Percentiles rank a stretch among this genome's conserved stretches.
These are phyloP conservation scores for Phytopythium delawarense DNA, from an alignment of 352 stramenopile species.

Conservation along the genomic window DNA sequence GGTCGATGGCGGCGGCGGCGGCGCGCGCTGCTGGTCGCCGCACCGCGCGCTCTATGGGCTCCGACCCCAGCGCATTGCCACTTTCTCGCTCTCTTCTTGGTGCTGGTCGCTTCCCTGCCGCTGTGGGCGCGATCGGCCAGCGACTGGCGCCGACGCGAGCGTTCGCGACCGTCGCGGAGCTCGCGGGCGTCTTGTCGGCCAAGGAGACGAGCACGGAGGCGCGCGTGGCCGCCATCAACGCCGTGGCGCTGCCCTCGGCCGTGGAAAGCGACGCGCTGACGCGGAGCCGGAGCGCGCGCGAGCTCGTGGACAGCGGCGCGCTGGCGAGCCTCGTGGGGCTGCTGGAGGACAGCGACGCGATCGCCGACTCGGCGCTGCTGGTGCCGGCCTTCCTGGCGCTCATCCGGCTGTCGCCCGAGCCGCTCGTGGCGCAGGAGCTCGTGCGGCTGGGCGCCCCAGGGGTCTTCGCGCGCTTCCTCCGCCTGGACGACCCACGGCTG, in stretches of 20 bases:
- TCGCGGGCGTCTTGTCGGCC: slow-evolving; percentile 28
- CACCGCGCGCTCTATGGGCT: not conserved
- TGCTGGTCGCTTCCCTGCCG: not conserved
- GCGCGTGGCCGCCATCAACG: slow-evolving; percentile 32
- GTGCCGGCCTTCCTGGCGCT: slow-evolving; percentile 60
- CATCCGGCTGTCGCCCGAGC: slow-evolving; percentile 52
- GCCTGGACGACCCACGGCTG: slow-evolving; percentile 38
- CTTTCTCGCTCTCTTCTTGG: not conserved
- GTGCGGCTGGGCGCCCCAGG: slow-evolving; percentile 36
- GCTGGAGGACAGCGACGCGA: slow-evolving; percentile 44
- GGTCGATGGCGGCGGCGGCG: not conserved
- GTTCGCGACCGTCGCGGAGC: slow-evolving; percentile 14
- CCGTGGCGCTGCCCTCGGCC: slow-evolving; percentile 21
- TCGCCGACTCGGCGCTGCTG: slow-evolving; percentile 42
- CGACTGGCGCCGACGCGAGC: too few relatives aligned
- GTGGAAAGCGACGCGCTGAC: slow-evolving; percentile 11
- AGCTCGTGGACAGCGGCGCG: slow-evolving; percentile 54
- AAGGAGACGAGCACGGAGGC: slow-evolving; percentile 28
- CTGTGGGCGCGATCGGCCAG: not conserved
- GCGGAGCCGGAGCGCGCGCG: slow-evolving; percentile 41
- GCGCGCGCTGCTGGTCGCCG: not conserved
- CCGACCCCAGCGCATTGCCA: not conserved
- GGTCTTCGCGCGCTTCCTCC: slow-evolving; percentile 40
- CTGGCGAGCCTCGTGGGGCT: slow-evolving; percentile 40
- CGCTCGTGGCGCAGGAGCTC: slow-evolving; percentile 52